Evolutionary conservation across 192 early-diverging fungal genomes (phyloP), one percentile per base, ranked within the genome.

Genomic region (Entomortierella chlamydospora): DNA sequence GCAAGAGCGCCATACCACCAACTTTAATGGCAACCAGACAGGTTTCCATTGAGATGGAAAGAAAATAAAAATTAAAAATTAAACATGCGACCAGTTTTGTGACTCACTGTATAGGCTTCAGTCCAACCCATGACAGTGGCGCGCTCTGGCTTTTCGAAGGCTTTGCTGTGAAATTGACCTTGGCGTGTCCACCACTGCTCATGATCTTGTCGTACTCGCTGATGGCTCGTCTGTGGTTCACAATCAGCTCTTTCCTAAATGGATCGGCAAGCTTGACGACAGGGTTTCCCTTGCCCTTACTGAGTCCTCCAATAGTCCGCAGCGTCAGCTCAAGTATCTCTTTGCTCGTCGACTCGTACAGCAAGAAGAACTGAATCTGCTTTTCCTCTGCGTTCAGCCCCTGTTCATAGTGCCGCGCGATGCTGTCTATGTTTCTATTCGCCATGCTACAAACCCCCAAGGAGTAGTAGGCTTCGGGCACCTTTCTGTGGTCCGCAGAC

Each of bases 331-430:
- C 68, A 70, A 70, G 57, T 22, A 70, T 28, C 45, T 70, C 58
- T 70, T 70, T 70, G 50, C 68, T 70, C 68, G 68, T 70, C 37
- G 68, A 70, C 50, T 60, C 45, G 47, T 70, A 70, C 17, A 57
- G 68, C 58, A 70, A 70, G 57, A 70, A 70, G 68, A 60, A 70
- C 57, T 47, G 68, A 70, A 70, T 70, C 68, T 70, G 68, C 57
- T 70, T 70, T 54, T 59, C 57, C 57, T 70, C 57, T 61, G 68
- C 58, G 45, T 70, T 42, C 49, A 70, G 68, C 25, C 68, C 68
- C 57, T 70, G 57, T 61, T 61, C 28, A 33, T 70, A 70, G 68
- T 61, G 49, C 25, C 57, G 57, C 47, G 49, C 25, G 58, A 70
- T 70, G 30, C 23, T 61, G 68, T 51, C 57, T 53, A 3, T 61